Evolutionary conservation across 495 filamentous ascomycete species (phyloP), one percentile per base, ranked within the genome.

Genomic region (Astrothelium macrocarpum): DNA sequence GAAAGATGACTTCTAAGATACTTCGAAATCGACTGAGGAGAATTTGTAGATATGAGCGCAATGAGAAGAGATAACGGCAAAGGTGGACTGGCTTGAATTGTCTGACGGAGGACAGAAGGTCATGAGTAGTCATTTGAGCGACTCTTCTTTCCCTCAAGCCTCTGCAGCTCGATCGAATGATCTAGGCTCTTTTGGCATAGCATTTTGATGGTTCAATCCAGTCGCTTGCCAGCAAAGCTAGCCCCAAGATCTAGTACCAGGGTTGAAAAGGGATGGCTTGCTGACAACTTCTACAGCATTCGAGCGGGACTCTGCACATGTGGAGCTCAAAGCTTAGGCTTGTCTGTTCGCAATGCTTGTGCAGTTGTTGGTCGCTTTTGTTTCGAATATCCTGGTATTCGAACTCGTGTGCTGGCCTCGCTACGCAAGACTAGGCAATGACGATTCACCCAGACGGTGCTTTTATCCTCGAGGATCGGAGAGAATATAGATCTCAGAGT

Each of bases 291-390:
- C 20, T 5, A 56, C 7, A 26, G 25, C 49, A 29, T 16, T 56
- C 20, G 49, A 56, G 4, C 49, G 20, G 49, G 49, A 56, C 49
- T 29, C 25, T 56, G 25, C 25, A 10, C 4, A 7, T 29, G 25
- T 56, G 49, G 49, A 16, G 49, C 49, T 56, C 49, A 56, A 56
- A 56, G 49, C 16, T 20, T 56, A 56, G 49, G 49, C 49, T 56
- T 56, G 49, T 56, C 49, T 56, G 49, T 29, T 56, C 49, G 25
- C 16, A n/a, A 16, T 56, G 49, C 49, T 20, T 29, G n/a, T 56
- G 10, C 49, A 2, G 5, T 56, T 56, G 49, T 20, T 26, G 25
- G 49, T 16, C 29, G 9, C 2, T 10, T 29, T 56, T 56, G 2
- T 29, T 29, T 20, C 29, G 10, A 7, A 29, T 1, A 20, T n/a